Conservation (phyloP, 1,284 basidiomycete species). For the Pyrrhoderma noxium region DNA sequence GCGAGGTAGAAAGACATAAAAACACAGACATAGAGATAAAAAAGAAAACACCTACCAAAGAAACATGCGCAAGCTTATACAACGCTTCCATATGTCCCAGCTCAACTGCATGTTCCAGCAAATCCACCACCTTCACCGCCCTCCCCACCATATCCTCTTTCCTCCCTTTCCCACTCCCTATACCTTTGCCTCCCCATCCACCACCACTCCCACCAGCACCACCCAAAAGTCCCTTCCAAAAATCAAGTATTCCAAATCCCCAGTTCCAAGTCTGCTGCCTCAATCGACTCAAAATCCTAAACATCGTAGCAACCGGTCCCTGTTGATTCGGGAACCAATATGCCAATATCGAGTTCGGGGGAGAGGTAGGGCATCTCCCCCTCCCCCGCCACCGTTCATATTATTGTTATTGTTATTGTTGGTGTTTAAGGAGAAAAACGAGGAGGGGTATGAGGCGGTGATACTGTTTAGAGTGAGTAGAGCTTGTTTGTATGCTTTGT, state of each 20-base stretch:
- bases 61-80: constrained; percentile 63
- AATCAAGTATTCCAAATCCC: constrained; percentile 33
- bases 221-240: constrained; percentile 37
- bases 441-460: constrained; percentile 49
- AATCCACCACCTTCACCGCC: constrained; percentile 67
- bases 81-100: constrained; percentile 74
- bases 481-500: constrained; percentile 66
- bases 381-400: too few relatives aligned
- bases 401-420: too few relatives aligned
- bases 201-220: too few relatives aligned
- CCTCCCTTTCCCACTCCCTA: constrained; percentile 26
- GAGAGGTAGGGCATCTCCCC: too few relatives aligned
- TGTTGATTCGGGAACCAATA: constrained; percentile 60
- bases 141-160: constrained; percentile 58
- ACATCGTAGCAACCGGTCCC: constrained; percentile 57
- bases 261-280: constrained; percentile 46
- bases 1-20: constrained; percentile 12
- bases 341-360: constrained; percentile 49
- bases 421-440: too few relatives aligned
- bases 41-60: constrained; percentile 45
- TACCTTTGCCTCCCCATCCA: too few relatives aligned
- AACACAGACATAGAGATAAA: too few relatives aligned
- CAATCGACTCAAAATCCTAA: constrained; percentile 58
- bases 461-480: constrained; percentile 53
- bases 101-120: constrained; percentile 73